phyloP scores from a whole-genome alignment of 371 early-diverging fungal genomes.

The Apophysomyces sp. region DNA sequence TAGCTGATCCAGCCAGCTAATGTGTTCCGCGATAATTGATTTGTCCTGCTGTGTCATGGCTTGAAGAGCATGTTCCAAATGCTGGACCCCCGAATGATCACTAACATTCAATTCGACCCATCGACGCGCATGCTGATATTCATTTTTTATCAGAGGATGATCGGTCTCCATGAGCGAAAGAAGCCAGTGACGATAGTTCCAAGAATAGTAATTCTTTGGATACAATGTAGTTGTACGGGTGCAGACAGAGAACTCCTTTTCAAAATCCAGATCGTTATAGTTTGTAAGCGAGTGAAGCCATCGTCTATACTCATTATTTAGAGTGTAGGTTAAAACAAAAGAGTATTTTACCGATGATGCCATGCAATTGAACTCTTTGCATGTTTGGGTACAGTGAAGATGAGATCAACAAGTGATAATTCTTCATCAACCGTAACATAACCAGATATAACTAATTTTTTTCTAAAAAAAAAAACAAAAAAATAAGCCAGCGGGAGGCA shows the following conservation, averaged over 20 bases:
- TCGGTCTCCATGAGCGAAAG: constrained; percentile 11
- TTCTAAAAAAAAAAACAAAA: constrained; percentile 5
- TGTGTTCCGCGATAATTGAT: neutral
- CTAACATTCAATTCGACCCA: constrained; percentile 54
- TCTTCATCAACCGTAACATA: constrained; percentile 31
- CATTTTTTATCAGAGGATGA: neutral
- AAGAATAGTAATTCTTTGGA: constrained; percentile 58
- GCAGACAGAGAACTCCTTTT: constrained; percentile 41
- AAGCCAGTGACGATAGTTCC: constrained; percentile 55
- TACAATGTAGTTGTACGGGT: constrained; percentile 36
- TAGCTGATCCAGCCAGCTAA: constrained; percentile 33
- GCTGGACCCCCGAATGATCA: constrained; percentile 57
- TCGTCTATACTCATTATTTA: constrained; percentile 16
- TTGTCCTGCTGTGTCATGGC: neutral
- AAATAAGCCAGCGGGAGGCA: neutral
- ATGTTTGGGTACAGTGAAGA: constrained; percentile 54
- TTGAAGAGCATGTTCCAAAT: constrained; percentile 46
- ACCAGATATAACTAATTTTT: constrained; percentile 32
- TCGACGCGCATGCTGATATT: constrained; percentile 26
- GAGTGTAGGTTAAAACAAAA: neutral
- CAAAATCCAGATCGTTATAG: constrained; percentile 15
- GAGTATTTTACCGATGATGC: constrained; percentile 48
- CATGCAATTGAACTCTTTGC: constrained; percentile 58
- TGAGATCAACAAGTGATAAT: constrained; percentile 37
- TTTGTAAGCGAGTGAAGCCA: constrained; percentile 31